Percentiles rank a stretch among this genome's conserved stretches.
These are phyloP conservation scores for Neoscytalidium dimidiatum DNA, from an alignment of 2,329 filamentous ascomycete genomes.

Conservation along the genomic window DNA sequence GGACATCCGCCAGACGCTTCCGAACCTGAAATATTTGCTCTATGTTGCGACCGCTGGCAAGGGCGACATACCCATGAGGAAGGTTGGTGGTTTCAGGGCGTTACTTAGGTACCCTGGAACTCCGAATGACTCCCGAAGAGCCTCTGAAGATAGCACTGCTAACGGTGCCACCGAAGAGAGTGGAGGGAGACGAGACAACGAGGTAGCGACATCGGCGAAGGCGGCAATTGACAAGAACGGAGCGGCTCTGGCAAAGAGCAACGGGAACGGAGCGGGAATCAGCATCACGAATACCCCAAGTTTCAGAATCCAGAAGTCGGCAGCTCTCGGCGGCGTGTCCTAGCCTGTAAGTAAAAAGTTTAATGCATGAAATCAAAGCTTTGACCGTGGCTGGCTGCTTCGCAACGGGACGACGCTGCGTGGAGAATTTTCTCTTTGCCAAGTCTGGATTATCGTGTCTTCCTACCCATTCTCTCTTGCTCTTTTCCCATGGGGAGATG, in stretches of 20 bases:
- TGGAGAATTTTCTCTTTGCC: not conserved
- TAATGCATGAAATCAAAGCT: not conserved
- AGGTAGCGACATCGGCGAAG: not conserved
- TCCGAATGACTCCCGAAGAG: slow-evolving; percentile 6
- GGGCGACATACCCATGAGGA: slow-evolving; percentile 55
- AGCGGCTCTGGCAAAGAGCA: not conserved
- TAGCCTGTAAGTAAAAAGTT: not conserved
- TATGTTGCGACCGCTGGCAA: slow-evolving; percentile 85
- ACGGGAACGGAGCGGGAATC: not conserved
- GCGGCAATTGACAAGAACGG: not conserved
- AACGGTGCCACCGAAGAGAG: slow-evolving; percentile 7
- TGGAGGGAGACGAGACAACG: slow-evolving; percentile 9
- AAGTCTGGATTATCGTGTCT: not conserved
- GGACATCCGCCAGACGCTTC: slow-evolving; percentile 87
- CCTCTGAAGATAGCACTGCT: slow-evolving; percentile 13
- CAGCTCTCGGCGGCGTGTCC: slow-evolving; percentile 10
- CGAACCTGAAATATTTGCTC: slow-evolving; percentile 89
- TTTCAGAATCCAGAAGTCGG: slow-evolving; percentile 14
- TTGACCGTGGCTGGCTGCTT: not conserved
- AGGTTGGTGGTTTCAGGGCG: slow-evolving; percentile 38
- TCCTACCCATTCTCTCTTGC: not conserved
- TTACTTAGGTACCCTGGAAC: slow-evolving; percentile 23
- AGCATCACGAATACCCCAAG: slow-evolving; percentile 10
- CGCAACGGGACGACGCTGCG: no score
- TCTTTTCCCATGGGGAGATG: no score